Base-by-base conservation (phyloP, 805 yeast species). In the Tetrapisispora iriomotensis region DNA sequence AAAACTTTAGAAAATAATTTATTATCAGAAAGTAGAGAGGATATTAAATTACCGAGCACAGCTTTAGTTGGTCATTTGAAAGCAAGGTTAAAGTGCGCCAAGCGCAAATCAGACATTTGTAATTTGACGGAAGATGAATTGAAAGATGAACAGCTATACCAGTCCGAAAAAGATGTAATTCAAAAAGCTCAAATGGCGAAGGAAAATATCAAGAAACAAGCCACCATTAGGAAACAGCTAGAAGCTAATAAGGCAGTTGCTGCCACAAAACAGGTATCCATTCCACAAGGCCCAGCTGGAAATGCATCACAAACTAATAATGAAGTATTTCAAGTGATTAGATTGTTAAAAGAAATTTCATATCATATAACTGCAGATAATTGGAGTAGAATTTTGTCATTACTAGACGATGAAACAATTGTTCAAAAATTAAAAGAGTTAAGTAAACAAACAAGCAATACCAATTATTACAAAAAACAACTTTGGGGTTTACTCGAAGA, bases 11-110 rank as follows among this genome's bases (percentile, higher is more conserved):
- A 73, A 23, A 48, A 51, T 1, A 72, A 82, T 17, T 52, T 74
- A 7, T 45, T 56, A 4, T 51, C 56, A 0, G 96, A 88, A 45
- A 54, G 62, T 3, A 71, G 96, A 46, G 88, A 83, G 39, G 97
- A 88, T 59, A 69, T 88, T 49, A 82, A 75, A 51, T 64, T 88
- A 26, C 79, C 95, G 1, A 77, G 86, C 0, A 75, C 70, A 56
- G 88, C 92, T 1, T 66, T 82, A 38, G 62, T 74, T 37, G 88
- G 86, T 0, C 78, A 78, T 44, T 59, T 82, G 19, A 73, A 71
- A 41, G 74, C 84, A 0, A 66, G 77, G 32, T 58, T 72, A 17
- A 67, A 64, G 27, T 60, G 62, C 0, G 72, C 82, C 70, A 61
- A 75, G 2, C 70, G 66, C 32, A 46, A 68, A 34, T 72, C 77